Conservation (phyloP, 441 rosid species). For the Euphorbia schlechtendalii region DNA sequence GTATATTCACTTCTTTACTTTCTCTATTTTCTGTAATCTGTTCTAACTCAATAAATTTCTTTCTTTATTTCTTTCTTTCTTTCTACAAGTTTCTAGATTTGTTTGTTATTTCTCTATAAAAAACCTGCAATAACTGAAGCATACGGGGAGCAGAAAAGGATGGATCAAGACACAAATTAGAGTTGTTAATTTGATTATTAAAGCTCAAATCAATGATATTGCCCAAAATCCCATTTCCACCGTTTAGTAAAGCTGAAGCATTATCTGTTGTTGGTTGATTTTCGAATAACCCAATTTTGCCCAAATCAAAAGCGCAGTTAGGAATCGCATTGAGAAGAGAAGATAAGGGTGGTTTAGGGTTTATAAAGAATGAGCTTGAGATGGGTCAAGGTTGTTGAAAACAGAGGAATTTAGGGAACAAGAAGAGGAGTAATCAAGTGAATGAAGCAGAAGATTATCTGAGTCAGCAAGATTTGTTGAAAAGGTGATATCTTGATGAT, state of each 20-base stretch:
- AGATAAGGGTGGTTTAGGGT: constrained; percentile 32
- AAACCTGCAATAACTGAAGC: no score
- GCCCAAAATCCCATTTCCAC: constrained; percentile 31
- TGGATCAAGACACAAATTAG: constrained; percentile 28
- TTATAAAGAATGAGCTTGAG: constrained; percentile 50
- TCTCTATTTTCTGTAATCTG: no score
- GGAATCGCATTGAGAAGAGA: constrained; percentile 39
- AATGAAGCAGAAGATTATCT: constrained; percentile 37
- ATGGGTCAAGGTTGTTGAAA: constrained; percentile 52
- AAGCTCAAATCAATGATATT: constrained; percentile 34
- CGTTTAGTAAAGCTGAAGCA: constrained; percentile 27
- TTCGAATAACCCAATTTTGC: constrained; percentile 45
- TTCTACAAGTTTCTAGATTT: no score
- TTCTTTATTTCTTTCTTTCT: no score
- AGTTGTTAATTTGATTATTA: constrained; percentile 25
- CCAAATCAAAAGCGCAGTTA: constrained; percentile 50
- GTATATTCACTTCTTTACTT: no score
- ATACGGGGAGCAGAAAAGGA: constrained; percentile 26
- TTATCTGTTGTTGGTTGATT: constrained; percentile 31
- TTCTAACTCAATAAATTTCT: no score
- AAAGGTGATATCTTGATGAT: constrained; percentile 39
- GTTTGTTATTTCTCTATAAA: no score
- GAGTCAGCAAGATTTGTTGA: constrained; percentile 42
- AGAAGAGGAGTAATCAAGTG: constrained; percentile 50
- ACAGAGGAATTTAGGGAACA: constrained; percentile 50